Percentiles rank a stretch among this genome's conserved stretches.
Conservation (phyloP, 345 rosid species). For the Noccaea bulbosa region DNA sequence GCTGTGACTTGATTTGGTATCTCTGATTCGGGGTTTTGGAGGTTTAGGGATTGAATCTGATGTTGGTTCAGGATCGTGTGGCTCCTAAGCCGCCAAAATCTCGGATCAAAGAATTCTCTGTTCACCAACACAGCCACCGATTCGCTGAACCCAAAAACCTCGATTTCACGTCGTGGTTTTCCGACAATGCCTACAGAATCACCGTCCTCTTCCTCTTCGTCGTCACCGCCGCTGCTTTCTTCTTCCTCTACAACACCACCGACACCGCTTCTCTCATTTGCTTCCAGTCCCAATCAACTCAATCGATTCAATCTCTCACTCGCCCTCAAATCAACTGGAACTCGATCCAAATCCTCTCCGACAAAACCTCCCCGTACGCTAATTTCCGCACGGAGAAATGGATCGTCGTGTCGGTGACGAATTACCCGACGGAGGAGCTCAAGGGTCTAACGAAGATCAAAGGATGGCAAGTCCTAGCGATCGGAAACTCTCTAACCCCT, state of each 20-base stretch:
- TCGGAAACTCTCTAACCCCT: conserved; percentile 86
- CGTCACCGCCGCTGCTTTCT: conserved; percentile 61
- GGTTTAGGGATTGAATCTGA: conserved; percentile 40
- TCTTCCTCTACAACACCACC: conserved; percentile 70
- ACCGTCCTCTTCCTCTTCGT: conserved; percentile 52
- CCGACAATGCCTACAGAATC: conserved; percentile 68
- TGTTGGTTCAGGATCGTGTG: conserved; percentile 86
- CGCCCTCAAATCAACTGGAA: conserved; percentile 78
- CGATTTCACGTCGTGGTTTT: conserved; percentile 75
- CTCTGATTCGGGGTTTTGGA: not conserved
- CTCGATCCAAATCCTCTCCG: conserved; percentile 56
- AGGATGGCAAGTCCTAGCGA: conserved; percentile 91
- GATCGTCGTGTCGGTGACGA: conserved; percentile 84
- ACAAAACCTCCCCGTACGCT: conserved; percentile 61
- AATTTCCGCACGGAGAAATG: conserved; percentile 82
- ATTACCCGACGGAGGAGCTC: conserved; percentile 69
- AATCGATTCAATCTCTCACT: conserved; percentile 55
- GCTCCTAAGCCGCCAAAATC: conserved; percentile 58
- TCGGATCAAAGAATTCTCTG: conserved; percentile 52
- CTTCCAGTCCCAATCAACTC: conserved; percentile 62
- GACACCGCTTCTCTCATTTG: conserved; percentile 64
- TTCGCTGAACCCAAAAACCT: conserved; percentile 63
- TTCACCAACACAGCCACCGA: conserved; percentile 43
- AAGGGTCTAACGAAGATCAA: conserved; percentile 58
- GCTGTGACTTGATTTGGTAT: not conserved